phyloP scores from a whole-genome alignment of 495 filamentous ascomycete genomes.

The Extremus antarcticus region DNA sequence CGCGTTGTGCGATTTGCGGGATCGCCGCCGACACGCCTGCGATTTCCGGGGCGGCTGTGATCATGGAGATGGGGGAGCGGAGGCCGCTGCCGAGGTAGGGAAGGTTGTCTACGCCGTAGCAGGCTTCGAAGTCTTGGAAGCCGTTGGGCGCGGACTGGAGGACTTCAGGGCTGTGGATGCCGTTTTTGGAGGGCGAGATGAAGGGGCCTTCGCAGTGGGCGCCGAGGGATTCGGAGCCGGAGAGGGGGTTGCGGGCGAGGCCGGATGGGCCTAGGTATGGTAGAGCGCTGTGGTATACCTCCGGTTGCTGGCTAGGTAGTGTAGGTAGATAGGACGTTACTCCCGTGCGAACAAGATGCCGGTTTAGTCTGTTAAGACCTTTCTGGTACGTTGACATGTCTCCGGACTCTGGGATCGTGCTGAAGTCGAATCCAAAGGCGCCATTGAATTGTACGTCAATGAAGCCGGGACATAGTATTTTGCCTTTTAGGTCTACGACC shows the following conservation, averaged over 20 bases:
- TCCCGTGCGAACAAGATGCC: conserved; percentile 56
- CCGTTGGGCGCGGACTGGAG: conserved; percentile 42
- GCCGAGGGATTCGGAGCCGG: conserved; percentile 69
- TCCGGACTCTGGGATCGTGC: conserved; percentile 49
- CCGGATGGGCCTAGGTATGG: conserved; percentile 63
- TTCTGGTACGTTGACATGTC: conserved; percentile 52
- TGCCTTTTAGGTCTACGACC: conserved; percentile 61
- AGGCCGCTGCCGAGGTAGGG: not conserved
- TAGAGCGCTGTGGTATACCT: conserved; percentile 63
- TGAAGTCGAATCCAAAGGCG: conserved; percentile 79
- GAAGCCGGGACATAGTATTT: conserved; percentile 68
- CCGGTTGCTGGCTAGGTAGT: conserved; percentile 52
- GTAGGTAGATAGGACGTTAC: conserved; percentile 80
- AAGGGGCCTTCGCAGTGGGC: conserved; percentile 83
- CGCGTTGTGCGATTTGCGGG: conserved; percentile 43
- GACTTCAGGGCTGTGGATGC: conserved; percentile 59
- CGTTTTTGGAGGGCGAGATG: conserved; percentile 57
- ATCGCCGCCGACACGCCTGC: conserved; percentile 52
- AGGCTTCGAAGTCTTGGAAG: conserved; percentile 48
- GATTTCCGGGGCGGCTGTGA: conserved; percentile 73
- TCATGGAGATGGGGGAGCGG: conserved; percentile 48
- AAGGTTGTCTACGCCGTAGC: conserved; percentile 60
- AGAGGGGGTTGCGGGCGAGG: conserved; percentile 36
- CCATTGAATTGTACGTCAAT: conserved; percentile 84
- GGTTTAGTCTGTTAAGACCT: conserved; percentile 55